Conservation (phyloP, 495 filamentous ascomycete species). For the Gamarada debralockiae region DNA sequence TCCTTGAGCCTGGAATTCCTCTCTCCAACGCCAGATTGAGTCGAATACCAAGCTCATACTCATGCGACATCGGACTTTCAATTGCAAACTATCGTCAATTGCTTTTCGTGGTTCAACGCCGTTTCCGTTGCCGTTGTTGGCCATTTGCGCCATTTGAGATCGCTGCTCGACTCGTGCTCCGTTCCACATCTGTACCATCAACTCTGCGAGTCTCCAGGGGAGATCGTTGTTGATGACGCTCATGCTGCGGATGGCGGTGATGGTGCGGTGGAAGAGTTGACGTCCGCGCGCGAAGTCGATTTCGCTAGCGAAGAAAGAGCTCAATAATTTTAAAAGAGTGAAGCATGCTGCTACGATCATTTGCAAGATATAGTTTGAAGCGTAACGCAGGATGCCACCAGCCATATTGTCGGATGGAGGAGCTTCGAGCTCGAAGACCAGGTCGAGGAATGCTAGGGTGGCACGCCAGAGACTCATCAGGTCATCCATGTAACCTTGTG, state of each 20-base stretch:
- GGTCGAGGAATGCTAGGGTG: slow-evolving; percentile 70
- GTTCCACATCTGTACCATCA: slow-evolving; percentile 91
- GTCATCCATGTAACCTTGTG: slow-evolving; percentile 71
- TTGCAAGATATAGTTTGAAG: slow-evolving; percentile 85
- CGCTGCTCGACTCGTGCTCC: slow-evolving; percentile 51
- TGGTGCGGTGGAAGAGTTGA: slow-evolving; percentile 69
- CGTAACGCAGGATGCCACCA: slow-evolving; percentile 56
- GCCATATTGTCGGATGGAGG: slow-evolving; percentile 28
- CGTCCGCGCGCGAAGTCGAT: slow-evolving; percentile 75
- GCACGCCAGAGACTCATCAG: slow-evolving; percentile 75
- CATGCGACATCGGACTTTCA: slow-evolving; percentile 86
- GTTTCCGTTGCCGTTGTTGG: slow-evolving; percentile 21
- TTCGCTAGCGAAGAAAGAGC: slow-evolving; percentile 72
- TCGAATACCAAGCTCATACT: slow-evolving; percentile 93
- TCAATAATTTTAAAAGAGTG: slow-evolving; percentile 77
- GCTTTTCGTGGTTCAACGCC: slow-evolving; percentile 23
- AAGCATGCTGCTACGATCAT: slow-evolving; percentile 89
- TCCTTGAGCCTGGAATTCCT: slow-evolving; percentile 76
- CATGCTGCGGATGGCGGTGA: slow-evolving; percentile 70
- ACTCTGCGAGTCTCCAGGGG: slow-evolving; percentile 78
- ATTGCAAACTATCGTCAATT: slow-evolving; percentile 67
- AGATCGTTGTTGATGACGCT: slow-evolving; percentile 83
- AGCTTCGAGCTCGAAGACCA: slow-evolving; percentile 59
- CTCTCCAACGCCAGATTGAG: slow-evolving; percentile 90
- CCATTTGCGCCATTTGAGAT: slow-evolving; percentile 22